Evolutionary conservation across 306 rosid species (phyloP), one percentile per base, ranked within the genome.

Genomic region (Senna siamea): DNA sequence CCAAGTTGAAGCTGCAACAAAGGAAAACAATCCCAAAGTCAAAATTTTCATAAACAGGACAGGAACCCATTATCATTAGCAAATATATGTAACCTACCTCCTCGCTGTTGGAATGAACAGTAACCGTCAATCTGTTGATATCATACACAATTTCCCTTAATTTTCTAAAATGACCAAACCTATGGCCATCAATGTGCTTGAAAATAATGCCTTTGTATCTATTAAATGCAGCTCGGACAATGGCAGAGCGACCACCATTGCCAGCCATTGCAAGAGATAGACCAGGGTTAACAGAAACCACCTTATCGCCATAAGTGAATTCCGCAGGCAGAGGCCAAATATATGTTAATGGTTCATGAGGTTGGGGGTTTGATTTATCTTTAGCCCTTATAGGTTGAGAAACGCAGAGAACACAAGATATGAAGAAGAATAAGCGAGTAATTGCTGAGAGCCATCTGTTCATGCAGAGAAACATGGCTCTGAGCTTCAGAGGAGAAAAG

Each of bases 281-380:
- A 4, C 58, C 75, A 0, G 96, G 98, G 72, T 93, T 90, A 26
- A 93, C 83, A 22, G 96, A 82, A 18, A 93, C 91, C 32, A 92
- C 62, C 14, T 71, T 59, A 46, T 88, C 68, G 9, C 99, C 99
- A 74, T 17, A 88, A 30, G 79, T 58, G 83, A 88, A 91, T 66
- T 88, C 82, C 7, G 83, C 76, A 9, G 99, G 99, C 26, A 92
- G 76, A 69, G 99, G 99, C 99, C 99, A 94, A 34, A 94, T 75
- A 79, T 87, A 94, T 0, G 97, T 75, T 10, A 79, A 83, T 1
- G 92, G 75, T 4, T 32, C 76, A 56, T 74, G 28, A 44, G 64
- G 80, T 17, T 43, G 76, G 2, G 87, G 56, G 6, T 6, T 64
- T 41, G 75, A 74, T 43, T 34, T 43, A 26, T 54, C 73, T 22